Conservation (phyloP, 768 basidiomycete genomes). For the Boletales sp. region DNA sequence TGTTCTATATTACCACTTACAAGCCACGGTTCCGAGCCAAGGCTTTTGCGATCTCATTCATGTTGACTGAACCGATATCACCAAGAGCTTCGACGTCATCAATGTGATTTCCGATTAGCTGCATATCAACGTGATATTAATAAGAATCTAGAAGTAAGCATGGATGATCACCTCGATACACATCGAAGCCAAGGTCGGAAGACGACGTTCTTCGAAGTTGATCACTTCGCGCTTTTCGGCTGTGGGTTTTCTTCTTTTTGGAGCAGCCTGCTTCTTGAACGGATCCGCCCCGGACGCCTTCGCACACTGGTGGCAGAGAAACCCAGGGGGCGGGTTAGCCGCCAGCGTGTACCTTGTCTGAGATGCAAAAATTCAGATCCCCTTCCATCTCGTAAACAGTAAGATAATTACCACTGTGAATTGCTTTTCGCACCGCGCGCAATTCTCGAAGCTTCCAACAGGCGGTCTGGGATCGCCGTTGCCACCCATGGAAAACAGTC, state of each 20-base stretch:
- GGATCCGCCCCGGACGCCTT: slow-evolving; percentile 77
- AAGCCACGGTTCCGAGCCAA: slow-evolving; percentile 77
- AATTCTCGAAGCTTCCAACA: slow-evolving; percentile 75
- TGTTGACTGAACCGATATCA: slow-evolving; percentile 80
- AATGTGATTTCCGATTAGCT: slow-evolving; percentile 85
- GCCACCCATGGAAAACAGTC: slow-evolving; percentile 34
- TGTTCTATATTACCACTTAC: slow-evolving; percentile 43
- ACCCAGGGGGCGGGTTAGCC: slow-evolving; percentile 66
- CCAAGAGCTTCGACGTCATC: slow-evolving; percentile 87
- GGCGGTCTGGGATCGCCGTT: slow-evolving; percentile 48
- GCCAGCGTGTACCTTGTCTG: slow-evolving; percentile 88
- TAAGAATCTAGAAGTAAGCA: neutral
- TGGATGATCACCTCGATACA: slow-evolving; percentile 65
- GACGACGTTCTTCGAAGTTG: slow-evolving; percentile 63
- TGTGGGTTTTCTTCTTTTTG: slow-evolving; percentile 58
- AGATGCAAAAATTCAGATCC: neutral
- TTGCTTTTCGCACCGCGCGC: slow-evolving; percentile 76
- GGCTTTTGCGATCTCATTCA: slow-evolving; percentile 80
- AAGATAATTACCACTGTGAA: slow-evolving; percentile 76
- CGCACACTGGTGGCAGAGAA: slow-evolving; percentile 81
- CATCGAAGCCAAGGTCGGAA: slow-evolving; percentile 69
- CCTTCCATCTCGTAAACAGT: neutral
- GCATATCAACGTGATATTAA: neutral
- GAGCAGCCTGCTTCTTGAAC: slow-evolving; percentile 72
- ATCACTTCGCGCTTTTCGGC: slow-evolving; percentile 66